Evolutionary conservation across 495 filamentous ascomycete species (phyloP).

Genomic region (Thozetella sp.): DNA sequence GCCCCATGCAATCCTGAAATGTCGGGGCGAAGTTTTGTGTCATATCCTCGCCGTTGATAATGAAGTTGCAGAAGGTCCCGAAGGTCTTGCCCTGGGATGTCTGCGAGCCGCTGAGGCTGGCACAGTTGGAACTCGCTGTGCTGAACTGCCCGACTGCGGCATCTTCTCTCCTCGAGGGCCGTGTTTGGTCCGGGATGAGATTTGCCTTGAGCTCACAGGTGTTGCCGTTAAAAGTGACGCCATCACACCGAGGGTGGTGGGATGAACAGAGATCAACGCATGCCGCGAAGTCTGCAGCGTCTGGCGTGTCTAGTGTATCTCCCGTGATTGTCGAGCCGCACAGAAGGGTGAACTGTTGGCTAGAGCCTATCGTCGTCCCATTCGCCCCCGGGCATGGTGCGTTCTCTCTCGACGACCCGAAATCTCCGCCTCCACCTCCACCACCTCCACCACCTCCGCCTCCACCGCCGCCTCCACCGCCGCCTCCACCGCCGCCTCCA

Average conservation of each 20-base stretch:
- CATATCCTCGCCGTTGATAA: slow-evolving; percentile 30
- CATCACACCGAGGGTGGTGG: slow-evolving; percentile 35
- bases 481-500: neutral
- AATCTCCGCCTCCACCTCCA: neutral
- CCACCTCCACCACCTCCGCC: neutral
- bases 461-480: neutral
- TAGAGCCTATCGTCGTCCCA: slow-evolving; percentile 27
- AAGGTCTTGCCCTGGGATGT: slow-evolving; percentile 17
- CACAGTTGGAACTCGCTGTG: slow-evolving; percentile 26
- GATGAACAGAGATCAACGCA: slow-evolving; percentile 33
- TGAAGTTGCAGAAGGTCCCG: slow-evolving; percentile 23
- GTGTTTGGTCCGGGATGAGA: slow-evolving; percentile 11
- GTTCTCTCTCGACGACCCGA: slow-evolving; percentile 7
- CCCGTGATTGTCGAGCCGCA: slow-evolving; percentile 28
- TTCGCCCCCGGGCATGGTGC: slow-evolving; percentile 30
- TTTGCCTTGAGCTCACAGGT: slow-evolving; percentile 22
- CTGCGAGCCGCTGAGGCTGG: slow-evolving; percentile 14
- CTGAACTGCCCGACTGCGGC: slow-evolving; percentile 28
- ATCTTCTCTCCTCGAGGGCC: slow-evolving; percentile 21
- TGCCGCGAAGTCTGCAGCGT: slow-evolving; percentile 21
- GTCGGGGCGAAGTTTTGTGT: slow-evolving; percentile 31
- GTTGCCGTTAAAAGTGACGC: slow-evolving; percentile 18
- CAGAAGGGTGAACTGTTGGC: slow-evolving; percentile 30
- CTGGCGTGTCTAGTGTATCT: slow-evolving; percentile 17
- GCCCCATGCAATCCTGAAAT: slow-evolving; percentile 31